A percentile compares a stretch with the other conserved stretches of the same genome.
phyloP scores from a whole-genome alignment of 2,329 filamentous ascomycete species.

The Thelonectria blattea region DNA sequence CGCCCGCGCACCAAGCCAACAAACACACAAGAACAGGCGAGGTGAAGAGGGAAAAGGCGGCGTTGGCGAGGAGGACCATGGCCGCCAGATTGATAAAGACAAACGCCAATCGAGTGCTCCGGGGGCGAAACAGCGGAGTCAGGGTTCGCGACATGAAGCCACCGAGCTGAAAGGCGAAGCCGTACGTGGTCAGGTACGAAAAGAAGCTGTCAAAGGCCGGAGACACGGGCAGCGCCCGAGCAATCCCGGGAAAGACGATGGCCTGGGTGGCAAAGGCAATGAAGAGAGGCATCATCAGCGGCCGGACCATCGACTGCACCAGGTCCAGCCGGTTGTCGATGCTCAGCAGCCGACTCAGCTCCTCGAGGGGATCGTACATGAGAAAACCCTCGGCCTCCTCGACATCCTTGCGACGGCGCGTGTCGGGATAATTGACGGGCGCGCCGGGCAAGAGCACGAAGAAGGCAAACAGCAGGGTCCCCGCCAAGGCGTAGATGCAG shows the following conservation, averaged over 20 bases:
- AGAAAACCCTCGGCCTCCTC: constrained; percentile 45
- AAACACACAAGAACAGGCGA: constrained; percentile 32
- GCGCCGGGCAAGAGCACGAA: constrained; percentile 39
- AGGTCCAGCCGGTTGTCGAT: constrained; percentile 26
- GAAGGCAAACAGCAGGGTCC: constrained; percentile 36
- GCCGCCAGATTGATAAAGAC: constrained; percentile 17
- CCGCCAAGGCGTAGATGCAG: constrained; percentile 37
- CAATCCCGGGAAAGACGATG: constrained; percentile 38
- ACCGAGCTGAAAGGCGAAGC: constrained; percentile 40
- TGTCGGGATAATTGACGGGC: constrained; percentile 31
- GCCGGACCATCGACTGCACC: constrained; percentile 23
- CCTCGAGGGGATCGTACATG: constrained; percentile 43
- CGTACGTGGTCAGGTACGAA: constrained; percentile 38
- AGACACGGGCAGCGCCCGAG: constrained; percentile 37
- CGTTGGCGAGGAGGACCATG: constrained; percentile 28
- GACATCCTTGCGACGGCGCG: constrained; percentile 11
- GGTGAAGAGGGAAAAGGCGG: constrained; percentile 32
- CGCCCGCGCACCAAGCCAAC: constrained; percentile 37
- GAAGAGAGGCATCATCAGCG: constrained; percentile 39
- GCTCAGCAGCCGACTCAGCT: constrained; percentile 24
- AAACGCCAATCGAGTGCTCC: constrained; percentile 18
- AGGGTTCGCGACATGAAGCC: constrained; percentile 36
- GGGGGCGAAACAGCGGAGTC: constrained; percentile 27
- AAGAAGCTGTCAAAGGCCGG: constrained; percentile 36
- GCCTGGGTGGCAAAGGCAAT: constrained; percentile 33